Percentiles rank a stretch among this genome's conserved stretches.
Evolutionary conservation across 2,329 filamentous ascomycete genomes (phyloP).

Genomic region (Phoma sp.): DNA sequence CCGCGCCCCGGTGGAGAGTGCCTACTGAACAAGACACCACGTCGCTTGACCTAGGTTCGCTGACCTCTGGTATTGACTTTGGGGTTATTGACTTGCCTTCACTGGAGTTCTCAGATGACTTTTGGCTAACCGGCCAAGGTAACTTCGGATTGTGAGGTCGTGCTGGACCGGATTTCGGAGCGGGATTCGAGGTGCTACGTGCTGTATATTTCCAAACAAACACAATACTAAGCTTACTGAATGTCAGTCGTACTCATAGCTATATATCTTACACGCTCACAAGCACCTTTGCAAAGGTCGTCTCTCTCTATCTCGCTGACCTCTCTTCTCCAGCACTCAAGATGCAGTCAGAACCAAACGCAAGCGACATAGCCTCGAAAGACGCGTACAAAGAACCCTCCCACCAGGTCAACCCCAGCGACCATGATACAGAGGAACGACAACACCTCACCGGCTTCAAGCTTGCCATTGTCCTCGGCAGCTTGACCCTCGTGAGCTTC

Average conservation of each 20-base stretch:
- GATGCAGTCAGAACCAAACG: not conserved
- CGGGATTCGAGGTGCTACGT: not conserved
- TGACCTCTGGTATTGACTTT: not conserved
- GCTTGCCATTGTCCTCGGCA: constrained; percentile 20
- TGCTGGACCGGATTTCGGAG: not conserved
- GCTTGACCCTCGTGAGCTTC: constrained; percentile 29
- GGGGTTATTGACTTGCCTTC: constrained; percentile 11
- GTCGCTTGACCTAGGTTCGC: constrained; percentile 2
- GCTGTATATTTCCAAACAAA: not conserved
- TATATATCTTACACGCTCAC: not conserved
- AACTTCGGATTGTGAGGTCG: constrained; percentile 3
- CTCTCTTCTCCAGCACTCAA: not conserved
- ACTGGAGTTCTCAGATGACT: constrained; percentile 25
- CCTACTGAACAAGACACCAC: not conserved
- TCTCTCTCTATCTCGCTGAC: not conserved
- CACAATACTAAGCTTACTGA: not conserved
- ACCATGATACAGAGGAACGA: not conserved
- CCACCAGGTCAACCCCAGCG: not conserved
- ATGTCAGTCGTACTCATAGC: not conserved
- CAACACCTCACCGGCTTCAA: constrained; percentile 21
- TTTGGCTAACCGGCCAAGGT: constrained; percentile 22
- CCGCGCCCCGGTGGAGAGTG: constrained; percentile 20
- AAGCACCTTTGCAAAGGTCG: not conserved
- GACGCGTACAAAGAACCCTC: not conserved
- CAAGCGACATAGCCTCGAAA: not conserved